Evolutionary conservation across 345 rosid genomes (phyloP), one percentile per base, ranked within the genome.

Genomic region (Noccaea bulbosa): DNA sequence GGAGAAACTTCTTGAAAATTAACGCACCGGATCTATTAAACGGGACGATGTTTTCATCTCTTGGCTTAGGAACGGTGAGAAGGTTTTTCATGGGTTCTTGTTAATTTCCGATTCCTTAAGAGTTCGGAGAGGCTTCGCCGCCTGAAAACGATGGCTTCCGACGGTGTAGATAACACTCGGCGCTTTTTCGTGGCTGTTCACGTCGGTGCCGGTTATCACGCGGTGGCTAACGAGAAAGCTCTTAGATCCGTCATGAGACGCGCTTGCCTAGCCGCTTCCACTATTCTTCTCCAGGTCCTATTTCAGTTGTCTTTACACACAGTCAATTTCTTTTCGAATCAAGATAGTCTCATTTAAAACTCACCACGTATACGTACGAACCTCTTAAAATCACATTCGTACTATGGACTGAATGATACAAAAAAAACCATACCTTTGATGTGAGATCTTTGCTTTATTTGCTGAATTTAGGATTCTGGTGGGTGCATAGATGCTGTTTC

Each of bases 121-220:
- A 34, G 12, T 35, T 12, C 24, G 24, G 16, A 35, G 27, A 8
- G 61, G 33, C 1, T 39, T 72, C 6, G 39, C 61, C 67, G 39
- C 61, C 67, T 49, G 69, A 20, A 47, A 27, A 14, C 37, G 10
- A 75, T 75, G 74, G 69, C 73, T 30, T 12, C 50, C 53, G 82
- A 71, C 44, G 77, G 67, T 35, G 78, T 75, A 38, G 83, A 74
- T n/a, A 70, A 69, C 65, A 79, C 65, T 27, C 82, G 84, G 17
- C 86, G 90, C 20, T 94, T 87, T 83, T 91, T 94, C 80, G 92
- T 94, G 61, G 96, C 97, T 0, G 88, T 94, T 48, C 99, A 91
- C 73, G 97, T 91, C 22, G 99, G 99, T 10, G 99, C 99, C 0
- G 99, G 97, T 8, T 88, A 83, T 67, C 99, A 89, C 80, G 75